These are phyloP conservation scores for Lepidium didymum DNA, from an alignment of 345 rosid genomes.

Conservation along the genomic window DNA sequence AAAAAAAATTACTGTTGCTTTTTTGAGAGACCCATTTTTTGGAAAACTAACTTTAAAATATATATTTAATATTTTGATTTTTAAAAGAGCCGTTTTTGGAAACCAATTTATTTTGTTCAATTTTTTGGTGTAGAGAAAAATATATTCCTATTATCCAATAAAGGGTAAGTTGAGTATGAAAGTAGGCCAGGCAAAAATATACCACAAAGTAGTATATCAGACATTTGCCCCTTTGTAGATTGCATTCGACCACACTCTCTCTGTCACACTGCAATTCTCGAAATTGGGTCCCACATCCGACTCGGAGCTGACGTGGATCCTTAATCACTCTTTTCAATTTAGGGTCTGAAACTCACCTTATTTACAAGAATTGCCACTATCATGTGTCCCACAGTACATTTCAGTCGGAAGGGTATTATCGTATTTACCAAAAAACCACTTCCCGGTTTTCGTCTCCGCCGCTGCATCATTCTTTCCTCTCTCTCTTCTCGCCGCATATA, in stretches of 20 bases:
- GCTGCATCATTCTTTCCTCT: slow-evolving; percentile 6
- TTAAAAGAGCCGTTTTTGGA: no score
- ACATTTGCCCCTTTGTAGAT: no score
- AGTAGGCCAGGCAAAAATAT: no score
- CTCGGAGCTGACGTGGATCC: slow-evolving; percentile 19
- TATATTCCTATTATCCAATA: no score
- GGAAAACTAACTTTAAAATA: no score
- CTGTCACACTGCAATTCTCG: neutral
- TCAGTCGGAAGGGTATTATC: neutral
- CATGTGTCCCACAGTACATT: neutral
- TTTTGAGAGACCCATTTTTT: no score
- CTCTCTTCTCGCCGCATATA: neutral
- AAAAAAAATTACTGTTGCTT: no score
- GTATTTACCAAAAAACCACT: neutral
- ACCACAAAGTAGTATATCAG: no score
- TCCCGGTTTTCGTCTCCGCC: slow-evolving; percentile 26
- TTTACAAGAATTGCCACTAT: slow-evolving; percentile 10
- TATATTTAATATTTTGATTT: no score
- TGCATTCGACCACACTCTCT: neutral
- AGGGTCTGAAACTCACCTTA: neutral
- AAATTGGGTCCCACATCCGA: slow-evolving; percentile 8
- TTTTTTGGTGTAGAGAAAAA: no score
- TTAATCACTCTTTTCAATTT: neutral
- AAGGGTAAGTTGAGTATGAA: no score
- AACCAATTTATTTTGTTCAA: no score